Evolutionary conservation across 768 basidiomycete species (phyloP).

Genomic region (Boletus insuetus): DNA sequence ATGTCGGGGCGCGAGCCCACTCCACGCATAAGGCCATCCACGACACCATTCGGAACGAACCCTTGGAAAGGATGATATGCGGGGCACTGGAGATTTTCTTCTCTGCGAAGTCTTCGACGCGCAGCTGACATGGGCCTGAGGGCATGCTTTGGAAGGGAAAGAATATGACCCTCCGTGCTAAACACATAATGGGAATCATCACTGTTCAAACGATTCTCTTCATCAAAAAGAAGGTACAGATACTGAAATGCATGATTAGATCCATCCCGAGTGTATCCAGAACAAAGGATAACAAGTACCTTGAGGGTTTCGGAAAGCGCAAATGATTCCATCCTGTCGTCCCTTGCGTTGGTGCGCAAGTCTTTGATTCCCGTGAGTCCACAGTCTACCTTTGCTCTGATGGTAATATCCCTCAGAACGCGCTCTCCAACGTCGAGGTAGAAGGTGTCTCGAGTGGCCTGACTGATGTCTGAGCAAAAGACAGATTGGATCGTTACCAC

Average conservation of each 20-base stretch:
- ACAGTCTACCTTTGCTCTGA: slow-evolving; percentile 78
- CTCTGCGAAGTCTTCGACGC: slow-evolving; percentile 57
- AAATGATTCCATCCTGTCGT: slow-evolving; percentile 98
- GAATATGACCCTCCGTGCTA: slow-evolving; percentile 92
- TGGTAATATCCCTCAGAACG: slow-evolving; percentile 69
- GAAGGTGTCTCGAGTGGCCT: slow-evolving; percentile 91
- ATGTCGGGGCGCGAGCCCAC: slow-evolving; percentile 71
- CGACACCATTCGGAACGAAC: slow-evolving; percentile 29
- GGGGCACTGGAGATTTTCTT: slow-evolving; percentile 73
- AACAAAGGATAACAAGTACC: slow-evolving; percentile 38
- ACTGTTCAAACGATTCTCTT: slow-evolving; percentile 67
- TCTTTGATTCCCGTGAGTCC: slow-evolving; percentile 83
- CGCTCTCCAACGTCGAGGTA: slow-evolving; percentile 91
- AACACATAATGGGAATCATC: slow-evolving; percentile 88
- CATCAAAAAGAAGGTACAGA: slow-evolving; percentile 89
- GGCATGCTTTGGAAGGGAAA: slow-evolving; percentile 57
- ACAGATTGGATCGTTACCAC: not conserved
- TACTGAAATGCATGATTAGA: slow-evolving; percentile 51
- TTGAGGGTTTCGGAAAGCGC: slow-evolving; percentile 91
- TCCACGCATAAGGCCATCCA: slow-evolving; percentile 56
- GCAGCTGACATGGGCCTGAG: slow-evolving; percentile 56
- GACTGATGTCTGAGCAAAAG: slow-evolving; percentile 4
- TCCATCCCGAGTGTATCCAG: not conserved
- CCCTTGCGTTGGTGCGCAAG: slow-evolving; percentile 70
- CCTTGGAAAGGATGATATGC: slow-evolving; percentile 50